Evolutionary conservation across 164 flowering plant genomes (phyloP).

Genomic region (Stephania cephalantha): DNA sequence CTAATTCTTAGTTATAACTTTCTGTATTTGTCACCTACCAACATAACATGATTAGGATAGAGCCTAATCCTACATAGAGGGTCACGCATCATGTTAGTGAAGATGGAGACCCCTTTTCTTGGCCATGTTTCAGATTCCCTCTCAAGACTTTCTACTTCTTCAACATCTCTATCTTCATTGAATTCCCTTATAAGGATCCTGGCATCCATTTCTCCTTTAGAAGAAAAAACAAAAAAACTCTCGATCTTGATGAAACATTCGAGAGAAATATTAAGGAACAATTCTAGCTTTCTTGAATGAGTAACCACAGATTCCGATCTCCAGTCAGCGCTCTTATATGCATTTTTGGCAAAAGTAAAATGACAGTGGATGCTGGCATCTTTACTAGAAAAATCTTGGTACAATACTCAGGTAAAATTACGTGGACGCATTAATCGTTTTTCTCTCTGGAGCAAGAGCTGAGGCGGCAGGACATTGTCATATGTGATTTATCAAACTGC

Average conservation of each 20-base stretch:
- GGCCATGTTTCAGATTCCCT: conserved; percentile 36
- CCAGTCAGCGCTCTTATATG: background rate
- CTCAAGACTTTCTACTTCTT: conserved; percentile 46
- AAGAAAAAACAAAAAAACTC: background rate
- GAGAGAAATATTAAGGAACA: background rate
- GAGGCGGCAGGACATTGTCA: background rate
- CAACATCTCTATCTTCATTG: conserved; percentile 37
- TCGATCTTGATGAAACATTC: background rate
- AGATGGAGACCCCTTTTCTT: conserved; percentile 34
- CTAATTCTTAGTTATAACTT: background rate
- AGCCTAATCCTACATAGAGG: conserved; percentile 49
- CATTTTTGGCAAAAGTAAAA: background rate
- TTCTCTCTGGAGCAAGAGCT: background rate
- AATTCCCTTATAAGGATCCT: conserved; percentile 38
- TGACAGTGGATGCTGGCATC: background rate
- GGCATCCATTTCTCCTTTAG: conserved; percentile 20
- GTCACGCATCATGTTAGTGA: conserved; percentile 41
- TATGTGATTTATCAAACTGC: background rate
- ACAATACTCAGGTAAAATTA: background rate
- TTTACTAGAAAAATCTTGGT: background rate
- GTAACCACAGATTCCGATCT: background rate
- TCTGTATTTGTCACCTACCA: conserved; percentile 32
- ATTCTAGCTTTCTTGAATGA: background rate
- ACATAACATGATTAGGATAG: conserved; percentile 38
- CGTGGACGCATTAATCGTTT: background rate